Conservation (phyloP, 805 yeast genomes). For the Millerozyma miso region DNA sequence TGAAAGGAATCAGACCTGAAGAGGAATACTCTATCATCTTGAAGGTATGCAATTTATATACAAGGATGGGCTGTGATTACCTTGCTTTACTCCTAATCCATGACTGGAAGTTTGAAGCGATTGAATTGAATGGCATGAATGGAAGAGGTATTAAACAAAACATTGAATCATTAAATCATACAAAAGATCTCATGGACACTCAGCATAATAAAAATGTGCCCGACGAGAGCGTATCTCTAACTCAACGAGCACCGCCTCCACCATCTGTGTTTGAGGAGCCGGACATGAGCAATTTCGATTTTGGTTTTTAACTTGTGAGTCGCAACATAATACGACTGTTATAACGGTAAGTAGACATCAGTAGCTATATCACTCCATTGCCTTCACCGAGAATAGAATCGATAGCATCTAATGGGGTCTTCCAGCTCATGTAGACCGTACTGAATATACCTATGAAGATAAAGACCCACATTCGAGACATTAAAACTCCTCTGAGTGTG, state of each 20-base stretch:
- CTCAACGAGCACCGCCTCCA: constrained; percentile 36
- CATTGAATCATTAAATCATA: background rate
- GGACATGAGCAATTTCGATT: constrained; percentile 70
- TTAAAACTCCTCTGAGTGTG: constrained; percentile 12
- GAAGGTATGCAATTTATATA: constrained; percentile 62
- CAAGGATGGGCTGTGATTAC: constrained; percentile 89
- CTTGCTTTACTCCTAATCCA: constrained; percentile 58
- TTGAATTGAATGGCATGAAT: constrained; percentile 7
- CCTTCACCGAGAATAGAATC: background rate
- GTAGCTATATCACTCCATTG: background rate
- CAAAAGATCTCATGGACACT: background rate
- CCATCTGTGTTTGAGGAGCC: constrained; percentile 62
- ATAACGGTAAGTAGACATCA: background rate
- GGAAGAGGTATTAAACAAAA: constrained; percentile 3
- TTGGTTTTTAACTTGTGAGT: constrained; percentile 23
- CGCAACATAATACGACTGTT: background rate
- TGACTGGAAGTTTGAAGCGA: constrained; percentile 59
- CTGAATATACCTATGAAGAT: constrained; percentile 11
- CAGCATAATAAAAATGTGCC: background rate
- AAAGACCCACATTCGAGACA: constrained; percentile 16
- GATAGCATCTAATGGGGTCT: constrained; percentile 6
- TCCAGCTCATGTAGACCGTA: constrained; percentile 13
- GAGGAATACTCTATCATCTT: constrained; percentile 61
- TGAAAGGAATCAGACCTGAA: constrained; percentile 36
- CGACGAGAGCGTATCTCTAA: background rate